Percentiles rank a stretch among this genome's conserved stretches.
Evolutionary conservation across 2,329 filamentous ascomycete genomes (phyloP).

Genomic region (Magnaporthales sp.): DNA sequence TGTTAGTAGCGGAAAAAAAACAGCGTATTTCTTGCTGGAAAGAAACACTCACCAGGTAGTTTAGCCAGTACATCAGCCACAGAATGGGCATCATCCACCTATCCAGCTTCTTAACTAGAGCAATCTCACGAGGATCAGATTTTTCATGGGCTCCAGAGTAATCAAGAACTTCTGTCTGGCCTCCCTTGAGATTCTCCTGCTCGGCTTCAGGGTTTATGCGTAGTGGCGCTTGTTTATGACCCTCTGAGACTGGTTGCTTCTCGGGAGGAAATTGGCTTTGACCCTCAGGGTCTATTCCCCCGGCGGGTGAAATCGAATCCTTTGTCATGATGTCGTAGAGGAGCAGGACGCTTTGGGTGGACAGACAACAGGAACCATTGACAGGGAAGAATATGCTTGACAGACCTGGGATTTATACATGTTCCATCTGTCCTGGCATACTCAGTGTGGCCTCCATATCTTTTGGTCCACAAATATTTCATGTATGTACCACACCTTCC

Average conservation of each 20-base stretch:
- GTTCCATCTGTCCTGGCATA: not conserved
- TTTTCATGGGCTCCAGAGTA: constrained; percentile 1
- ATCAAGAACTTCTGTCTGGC: not conserved
- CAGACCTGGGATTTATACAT: not conserved
- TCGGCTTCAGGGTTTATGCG: not conserved
- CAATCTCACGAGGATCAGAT: not conserved
- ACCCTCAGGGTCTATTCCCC: not conserved
- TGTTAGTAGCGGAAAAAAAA: not conserved
- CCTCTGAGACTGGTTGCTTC: not conserved
- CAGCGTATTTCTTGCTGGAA: not conserved
- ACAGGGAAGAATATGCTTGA: not conserved
- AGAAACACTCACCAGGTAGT: constrained; percentile 34
- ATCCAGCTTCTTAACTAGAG: constrained; percentile 1
- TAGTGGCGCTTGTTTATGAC: not conserved
- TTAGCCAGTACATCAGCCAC: constrained; percentile 50
- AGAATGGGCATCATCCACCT: constrained; percentile 1
- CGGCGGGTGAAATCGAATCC: not conserved
- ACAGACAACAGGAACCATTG: not conserved
- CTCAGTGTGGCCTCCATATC: not conserved
- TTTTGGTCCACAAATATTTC: not conserved
- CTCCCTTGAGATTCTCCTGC: not conserved
- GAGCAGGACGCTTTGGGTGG: not conserved
- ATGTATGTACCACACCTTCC: not conserved
- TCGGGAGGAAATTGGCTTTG: not conserved
- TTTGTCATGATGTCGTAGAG: not conserved